A percentile compares a stretch with the other conserved stretches of the same genome.
Evolutionary conservation across 179 eudicot genomes (phyloP).

Genomic region (Gypsophila paniculata): DNA sequence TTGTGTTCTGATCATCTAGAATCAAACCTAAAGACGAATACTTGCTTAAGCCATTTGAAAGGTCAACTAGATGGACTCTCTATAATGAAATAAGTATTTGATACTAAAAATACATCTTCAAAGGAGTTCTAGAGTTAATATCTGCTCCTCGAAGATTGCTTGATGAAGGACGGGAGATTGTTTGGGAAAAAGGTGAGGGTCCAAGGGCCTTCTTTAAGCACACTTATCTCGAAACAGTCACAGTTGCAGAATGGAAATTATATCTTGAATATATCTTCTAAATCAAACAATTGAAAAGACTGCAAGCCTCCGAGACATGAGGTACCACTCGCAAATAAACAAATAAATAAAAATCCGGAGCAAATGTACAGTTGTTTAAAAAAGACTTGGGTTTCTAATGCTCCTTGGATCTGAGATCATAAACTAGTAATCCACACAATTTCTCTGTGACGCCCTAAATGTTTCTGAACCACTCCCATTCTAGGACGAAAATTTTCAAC

Average conservation of each 20-base stretch:
- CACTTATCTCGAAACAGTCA: no score
- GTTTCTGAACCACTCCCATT: not conserved
- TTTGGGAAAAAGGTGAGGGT: not conserved
- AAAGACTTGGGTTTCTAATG: conserved; percentile 7
- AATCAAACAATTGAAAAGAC: not conserved
- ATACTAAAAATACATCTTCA: not conserved
- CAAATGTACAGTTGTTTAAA: not conserved
- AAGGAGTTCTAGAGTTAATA: not conserved
- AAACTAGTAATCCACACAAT: not conserved
- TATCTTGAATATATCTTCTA: conserved; percentile 5
- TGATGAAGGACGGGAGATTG: not conserved
- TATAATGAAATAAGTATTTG: not conserved
- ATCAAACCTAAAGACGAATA: conserved; percentile 2
- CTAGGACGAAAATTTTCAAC: not conserved
- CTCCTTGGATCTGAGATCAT: conserved; percentile 19
- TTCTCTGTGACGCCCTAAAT: not conserved
- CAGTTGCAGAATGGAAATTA: no score
- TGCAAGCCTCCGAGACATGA: not conserved
- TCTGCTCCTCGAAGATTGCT: not conserved
- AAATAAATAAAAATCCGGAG: not conserved
- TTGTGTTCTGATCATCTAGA: not conserved
- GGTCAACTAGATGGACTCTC: conserved; percentile 8
- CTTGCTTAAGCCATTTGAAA: not conserved
- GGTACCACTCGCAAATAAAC: not conserved
- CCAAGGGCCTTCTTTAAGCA: conserved; percentile 12